Conservation (phyloP, 169 alveolate species). For the Plasmodium malariae region DNA sequence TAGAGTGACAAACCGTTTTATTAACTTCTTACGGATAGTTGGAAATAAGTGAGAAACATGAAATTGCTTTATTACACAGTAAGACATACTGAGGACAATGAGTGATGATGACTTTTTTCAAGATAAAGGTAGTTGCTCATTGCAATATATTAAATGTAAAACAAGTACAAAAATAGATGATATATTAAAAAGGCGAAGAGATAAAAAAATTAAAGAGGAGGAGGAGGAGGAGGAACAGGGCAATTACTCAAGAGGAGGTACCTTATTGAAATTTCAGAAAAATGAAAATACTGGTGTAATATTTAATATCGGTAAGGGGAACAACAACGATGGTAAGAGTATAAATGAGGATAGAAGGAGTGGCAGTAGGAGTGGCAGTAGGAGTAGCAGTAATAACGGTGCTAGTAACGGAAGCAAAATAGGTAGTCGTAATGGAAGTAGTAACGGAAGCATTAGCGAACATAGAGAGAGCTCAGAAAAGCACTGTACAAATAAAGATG, state of each 20-base stretch:
- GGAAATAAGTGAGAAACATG: conserved; percentile 14
- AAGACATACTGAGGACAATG: conserved; percentile 25
- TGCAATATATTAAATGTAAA: conserved; percentile 60
- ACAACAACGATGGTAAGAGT: neutral
- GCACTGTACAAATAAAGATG: too few species aligned
- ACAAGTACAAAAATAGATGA: conserved; percentile 75
- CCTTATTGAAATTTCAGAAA: neutral
- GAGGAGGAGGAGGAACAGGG: neutral
- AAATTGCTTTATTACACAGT: neutral
- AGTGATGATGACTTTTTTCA: conserved; percentile 77
- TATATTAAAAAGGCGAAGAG: conserved; percentile 61
- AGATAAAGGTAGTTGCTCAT: conserved; percentile 39
- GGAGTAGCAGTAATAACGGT: neutral
- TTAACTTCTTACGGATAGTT: too few species aligned
- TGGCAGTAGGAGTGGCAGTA: neutral
- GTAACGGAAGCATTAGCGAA: neutral
- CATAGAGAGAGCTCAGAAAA: too few species aligned
- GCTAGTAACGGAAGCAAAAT: neutral
- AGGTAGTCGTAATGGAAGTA: neutral
- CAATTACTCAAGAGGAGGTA: neutral
- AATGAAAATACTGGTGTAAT: too few species aligned
- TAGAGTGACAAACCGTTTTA: too few species aligned
- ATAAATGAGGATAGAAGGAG: neutral
- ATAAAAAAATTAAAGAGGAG: conserved; percentile 15
- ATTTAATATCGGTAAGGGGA: too few species aligned